Evolutionary conservation across 108 stramenopile genomes (phyloP).

Genomic region (Nitzschia putrida): DNA sequence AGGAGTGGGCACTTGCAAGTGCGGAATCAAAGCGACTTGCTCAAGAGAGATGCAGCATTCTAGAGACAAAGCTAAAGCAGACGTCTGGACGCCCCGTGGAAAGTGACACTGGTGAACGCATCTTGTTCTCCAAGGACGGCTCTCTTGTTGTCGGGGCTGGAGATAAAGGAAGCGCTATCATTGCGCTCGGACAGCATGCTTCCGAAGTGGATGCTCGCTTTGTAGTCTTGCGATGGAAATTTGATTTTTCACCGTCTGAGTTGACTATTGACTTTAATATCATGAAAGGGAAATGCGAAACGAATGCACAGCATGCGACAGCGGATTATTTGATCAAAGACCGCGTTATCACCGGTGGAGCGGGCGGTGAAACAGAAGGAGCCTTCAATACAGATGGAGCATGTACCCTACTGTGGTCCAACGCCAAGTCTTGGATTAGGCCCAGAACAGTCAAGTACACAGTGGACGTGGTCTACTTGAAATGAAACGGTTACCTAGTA

Average conservation of each 20-base stretch:
- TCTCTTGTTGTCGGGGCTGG: constrained; percentile 86
- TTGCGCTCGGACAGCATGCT: constrained; percentile 53
- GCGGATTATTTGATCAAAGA: constrained; percentile 62
- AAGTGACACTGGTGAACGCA: constrained; percentile 35
- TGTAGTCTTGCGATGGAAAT: constrained; percentile 82
- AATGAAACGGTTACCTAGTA: constrained; percentile 1
- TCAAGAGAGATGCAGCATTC: constrained; percentile 59
- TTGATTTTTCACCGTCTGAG: constrained; percentile 76
- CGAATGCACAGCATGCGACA: constrained; percentile 40
- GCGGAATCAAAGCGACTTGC: constrained; percentile 74
- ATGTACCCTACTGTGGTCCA: constrained; percentile 84
- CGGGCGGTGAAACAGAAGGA: constrained; percentile 73
- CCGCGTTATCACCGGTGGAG: constrained; percentile 71
- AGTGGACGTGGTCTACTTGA: constrained; percentile 69
- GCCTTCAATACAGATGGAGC: constrained; percentile 75
- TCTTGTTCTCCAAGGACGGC: constrained; percentile 59
- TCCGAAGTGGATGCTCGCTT: constrained; percentile 39
- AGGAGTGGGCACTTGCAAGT: constrained; percentile 87
- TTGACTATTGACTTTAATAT: constrained; percentile 69
- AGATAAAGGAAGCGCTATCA: constrained; percentile 45
- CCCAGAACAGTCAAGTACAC: constrained; percentile 79
- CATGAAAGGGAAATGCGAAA: constrained; percentile 71
- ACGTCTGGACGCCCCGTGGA: constrained; percentile 35
- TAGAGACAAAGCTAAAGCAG: constrained; percentile 64
- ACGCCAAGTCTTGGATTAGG: constrained; percentile 83